Percentiles rank a stretch among this genome's conserved stretches.
These are phyloP conservation scores for Trametes gibbosa DNA, from an alignment of 768 basidiomycete genomes.

Conservation along the genomic window DNA sequence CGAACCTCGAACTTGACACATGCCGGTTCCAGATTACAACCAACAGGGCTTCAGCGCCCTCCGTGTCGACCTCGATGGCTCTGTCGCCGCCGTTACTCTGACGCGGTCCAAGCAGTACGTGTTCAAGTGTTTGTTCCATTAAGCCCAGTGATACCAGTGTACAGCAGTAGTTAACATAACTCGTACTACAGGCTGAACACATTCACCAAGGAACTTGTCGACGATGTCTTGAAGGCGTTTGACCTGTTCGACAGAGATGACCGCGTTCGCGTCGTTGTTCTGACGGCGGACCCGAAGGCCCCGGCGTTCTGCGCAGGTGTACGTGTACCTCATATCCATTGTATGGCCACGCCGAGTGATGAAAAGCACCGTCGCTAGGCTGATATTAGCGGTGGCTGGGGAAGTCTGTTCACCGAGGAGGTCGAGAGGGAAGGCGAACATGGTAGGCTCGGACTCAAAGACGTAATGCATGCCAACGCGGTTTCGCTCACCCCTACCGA, in stretches of 20 bases:
- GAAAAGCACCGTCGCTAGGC: conserved; percentile 34
- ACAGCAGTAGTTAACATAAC: neutral
- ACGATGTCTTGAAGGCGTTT: conserved; percentile 44
- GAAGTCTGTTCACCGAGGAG: conserved; percentile 34
- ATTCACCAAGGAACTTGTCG: conserved; percentile 32
- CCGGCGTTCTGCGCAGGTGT: conserved; percentile 58
- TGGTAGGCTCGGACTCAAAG: conserved; percentile 29
- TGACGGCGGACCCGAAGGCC: conserved; percentile 50
- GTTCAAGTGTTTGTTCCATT: neutral
- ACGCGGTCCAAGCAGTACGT: conserved; percentile 48
- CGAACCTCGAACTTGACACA: neutral
- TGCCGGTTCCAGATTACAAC: conserved; percentile 20
- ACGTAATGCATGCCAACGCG: no score
- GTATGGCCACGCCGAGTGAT: neutral
- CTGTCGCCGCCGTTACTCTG: conserved; percentile 43
- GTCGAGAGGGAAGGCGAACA: conserved; percentile 47
- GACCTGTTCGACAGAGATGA: conserved; percentile 50
- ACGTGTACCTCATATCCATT: conserved; percentile 14
- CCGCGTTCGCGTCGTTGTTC: conserved; percentile 47
- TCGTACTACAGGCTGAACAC: conserved; percentile 43
- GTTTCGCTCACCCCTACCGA: no score
- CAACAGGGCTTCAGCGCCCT: conserved; percentile 41
- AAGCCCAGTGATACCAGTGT: no score
- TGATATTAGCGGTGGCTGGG: conserved; percentile 50
- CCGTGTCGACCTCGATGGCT: conserved; percentile 41